Evolutionary conservation across 1,284 basidiomycete species (phyloP).

Genomic region (Coniophora puteana): DNA sequence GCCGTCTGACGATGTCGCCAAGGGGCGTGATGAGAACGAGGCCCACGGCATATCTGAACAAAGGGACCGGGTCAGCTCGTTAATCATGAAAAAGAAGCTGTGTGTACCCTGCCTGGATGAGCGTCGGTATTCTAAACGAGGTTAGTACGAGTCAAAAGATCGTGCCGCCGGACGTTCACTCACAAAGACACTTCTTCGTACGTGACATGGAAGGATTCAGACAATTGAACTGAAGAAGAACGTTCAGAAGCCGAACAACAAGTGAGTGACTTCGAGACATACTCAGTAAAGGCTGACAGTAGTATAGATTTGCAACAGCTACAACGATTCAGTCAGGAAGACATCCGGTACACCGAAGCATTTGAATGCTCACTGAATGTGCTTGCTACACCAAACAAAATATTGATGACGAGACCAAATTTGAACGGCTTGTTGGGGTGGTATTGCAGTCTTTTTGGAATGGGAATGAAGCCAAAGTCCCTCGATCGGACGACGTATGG

Average conservation of each 20-base stretch:
- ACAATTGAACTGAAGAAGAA: constrained; percentile 41
- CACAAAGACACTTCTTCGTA: constrained; percentile 51
- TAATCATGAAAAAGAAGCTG: not conserved
- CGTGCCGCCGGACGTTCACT: not conserved
- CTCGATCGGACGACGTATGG: no score
- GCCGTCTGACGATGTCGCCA: constrained; percentile 63
- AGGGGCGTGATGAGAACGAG: constrained; percentile 61
- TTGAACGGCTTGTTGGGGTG: constrained; percentile 51
- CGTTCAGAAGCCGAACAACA: not conserved
- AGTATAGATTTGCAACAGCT: constrained; percentile 65
- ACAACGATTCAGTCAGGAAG: not conserved
- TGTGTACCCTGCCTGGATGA: constrained; percentile 46
- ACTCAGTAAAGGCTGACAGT: constrained; percentile 67
- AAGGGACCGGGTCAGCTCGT: constrained; percentile 1
- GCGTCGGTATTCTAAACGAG: constrained; percentile 38
- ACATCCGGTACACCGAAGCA: not conserved
- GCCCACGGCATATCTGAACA: constrained; percentile 56
- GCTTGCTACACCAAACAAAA: constrained; percentile 61
- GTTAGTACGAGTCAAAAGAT: not conserved
- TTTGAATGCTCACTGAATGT: constrained; percentile 50
- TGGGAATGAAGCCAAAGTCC: constrained; percentile 61
- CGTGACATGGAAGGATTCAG: constrained; percentile 47
- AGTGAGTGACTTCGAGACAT: constrained; percentile 3
- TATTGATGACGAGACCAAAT: constrained; percentile 57
- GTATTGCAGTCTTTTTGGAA: constrained; percentile 57